Evolutionary conservation across 169 alveolate species (phyloP).

Genomic region (Babesia sp.): DNA sequence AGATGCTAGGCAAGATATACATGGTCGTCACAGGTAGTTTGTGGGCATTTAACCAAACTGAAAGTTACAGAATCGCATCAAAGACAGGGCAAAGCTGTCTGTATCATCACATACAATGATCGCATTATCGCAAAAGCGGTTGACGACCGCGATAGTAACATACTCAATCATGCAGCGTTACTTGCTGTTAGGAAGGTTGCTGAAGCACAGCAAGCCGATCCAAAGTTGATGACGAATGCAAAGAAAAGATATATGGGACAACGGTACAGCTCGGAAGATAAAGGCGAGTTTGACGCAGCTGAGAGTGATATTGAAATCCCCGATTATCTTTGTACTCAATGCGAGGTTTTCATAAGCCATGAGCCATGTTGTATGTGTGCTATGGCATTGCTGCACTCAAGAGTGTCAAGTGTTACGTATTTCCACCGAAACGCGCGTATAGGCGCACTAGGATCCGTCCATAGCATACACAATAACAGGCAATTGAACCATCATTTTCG

Average conservation of each 20-base stretch:
- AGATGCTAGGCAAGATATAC: slow-evolving; percentile 17
- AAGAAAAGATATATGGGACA: slow-evolving; percentile 15
- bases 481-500: slow-evolving; percentile 79
- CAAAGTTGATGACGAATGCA: slow-evolving; percentile 23
- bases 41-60: neutral
- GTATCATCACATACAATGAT: slow-evolving; percentile 74
- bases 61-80: slow-evolving; percentile 22
- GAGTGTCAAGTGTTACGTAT: slow-evolving; percentile 86
- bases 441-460: slow-evolving; percentile 77
- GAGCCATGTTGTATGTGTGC: slow-evolving; percentile 97
- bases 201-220: slow-evolving; percentile 42
- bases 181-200: slow-evolving; percentile 74
- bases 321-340: slow-evolving; percentile 82
- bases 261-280: neutral
- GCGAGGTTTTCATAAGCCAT: slow-evolving; percentile 79
- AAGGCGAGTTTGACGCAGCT: neutral
- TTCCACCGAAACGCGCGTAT: slow-evolving; percentile 64
- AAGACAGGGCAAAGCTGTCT: slow-evolving; percentile 63
- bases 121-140: slow-evolving; percentile 75
- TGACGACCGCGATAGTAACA: slow-evolving; percentile 71
- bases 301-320: slow-evolving; percentile 17
- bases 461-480: slow-evolving; percentile 74
- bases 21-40: slow-evolving; percentile 6
- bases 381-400: slow-evolving; percentile 94
- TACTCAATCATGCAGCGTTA: slow-evolving; percentile 79